These are phyloP conservation scores for Metarhizium anisopliae DNA, from an alignment of 2,329 filamentous ascomycete species.

Conservation along the genomic window DNA sequence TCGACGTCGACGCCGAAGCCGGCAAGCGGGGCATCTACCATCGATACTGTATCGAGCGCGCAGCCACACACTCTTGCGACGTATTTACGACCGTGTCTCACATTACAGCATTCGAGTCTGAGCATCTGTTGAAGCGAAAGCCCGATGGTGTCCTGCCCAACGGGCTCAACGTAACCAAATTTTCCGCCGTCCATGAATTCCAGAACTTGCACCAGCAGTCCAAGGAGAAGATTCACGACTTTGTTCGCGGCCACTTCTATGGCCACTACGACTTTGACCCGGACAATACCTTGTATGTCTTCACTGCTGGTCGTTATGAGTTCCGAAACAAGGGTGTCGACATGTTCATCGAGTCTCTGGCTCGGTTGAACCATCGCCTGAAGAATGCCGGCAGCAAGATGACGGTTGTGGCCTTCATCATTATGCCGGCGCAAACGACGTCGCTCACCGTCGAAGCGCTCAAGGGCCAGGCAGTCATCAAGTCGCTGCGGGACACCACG, in stretches of 20 bases:
- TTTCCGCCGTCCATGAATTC: slow-evolving; percentile 97
- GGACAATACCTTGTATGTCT: slow-evolving; percentile 95
- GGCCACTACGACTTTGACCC: slow-evolving; percentile 96
- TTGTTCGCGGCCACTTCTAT: slow-evolving; percentile 96
- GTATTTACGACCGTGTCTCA: slow-evolving; percentile 99
- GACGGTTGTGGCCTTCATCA: slow-evolving; percentile 95
- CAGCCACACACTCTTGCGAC: slow-evolving; percentile 82
- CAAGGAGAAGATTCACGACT: slow-evolving; percentile 97
- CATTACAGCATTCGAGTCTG: slow-evolving; percentile 96
- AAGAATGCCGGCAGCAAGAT: slow-evolving; percentile 79
- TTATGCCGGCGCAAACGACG: slow-evolving; percentile 95
- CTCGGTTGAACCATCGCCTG: slow-evolving; percentile 86
- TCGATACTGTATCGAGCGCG: slow-evolving; percentile 94
- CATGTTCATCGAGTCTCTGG: slow-evolving; percentile 98
- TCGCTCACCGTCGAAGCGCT: slow-evolving; percentile 92
- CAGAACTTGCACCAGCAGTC: slow-evolving; percentile 95
- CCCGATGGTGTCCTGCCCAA: slow-evolving; percentile 95
- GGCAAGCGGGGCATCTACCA: slow-evolving; percentile 98
- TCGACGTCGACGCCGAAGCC: slow-evolving; percentile 92
- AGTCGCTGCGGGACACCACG: slow-evolving; percentile 86
- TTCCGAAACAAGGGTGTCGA: slow-evolving; percentile 98
- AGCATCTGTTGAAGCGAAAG: slow-evolving; percentile 94
- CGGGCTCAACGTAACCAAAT: slow-evolving; percentile 92
- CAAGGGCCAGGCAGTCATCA: slow-evolving; percentile 95
- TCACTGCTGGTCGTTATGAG: slow-evolving; percentile 94